These are phyloP conservation scores for Proliferodiscus dingleyae DNA, from an alignment of 2,329 filamentous ascomycete species.

Conservation along the genomic window DNA sequence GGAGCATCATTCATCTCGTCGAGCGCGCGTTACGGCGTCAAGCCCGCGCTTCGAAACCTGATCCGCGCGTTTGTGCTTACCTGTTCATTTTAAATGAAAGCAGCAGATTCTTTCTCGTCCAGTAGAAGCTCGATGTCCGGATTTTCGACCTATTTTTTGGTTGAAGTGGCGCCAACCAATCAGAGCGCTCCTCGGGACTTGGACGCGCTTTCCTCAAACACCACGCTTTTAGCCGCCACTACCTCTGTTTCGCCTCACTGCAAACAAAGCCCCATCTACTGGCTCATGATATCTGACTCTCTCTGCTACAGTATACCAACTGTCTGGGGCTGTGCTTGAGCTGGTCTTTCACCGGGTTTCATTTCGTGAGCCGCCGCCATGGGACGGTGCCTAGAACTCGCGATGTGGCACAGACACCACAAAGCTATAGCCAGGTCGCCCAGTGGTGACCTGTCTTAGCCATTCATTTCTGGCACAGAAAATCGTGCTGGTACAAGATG, in stretches of 20 bases:
- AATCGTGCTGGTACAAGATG: constrained; percentile 20
- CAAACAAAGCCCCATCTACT: constrained; percentile 11
- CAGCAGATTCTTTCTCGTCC: not conserved
- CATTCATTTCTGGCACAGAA: constrained; percentile 13
- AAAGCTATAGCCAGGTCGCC: constrained; percentile 6
- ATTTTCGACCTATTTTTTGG: not conserved
- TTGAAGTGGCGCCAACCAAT: constrained; percentile 14
- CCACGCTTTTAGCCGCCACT: constrained; percentile 5
- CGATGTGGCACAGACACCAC: constrained; percentile 4
- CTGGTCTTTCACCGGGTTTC: constrained; percentile 14
- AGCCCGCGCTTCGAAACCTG: constrained; percentile 6
- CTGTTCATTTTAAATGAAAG: not conserved
- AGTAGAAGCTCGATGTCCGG: not conserved
- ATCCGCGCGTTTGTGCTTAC: constrained; percentile 4
- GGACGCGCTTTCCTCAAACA: constrained; percentile 16
- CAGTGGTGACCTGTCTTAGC: constrained; percentile 12
- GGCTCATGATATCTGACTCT: constrained; percentile 5
- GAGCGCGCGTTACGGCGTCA: not conserved
- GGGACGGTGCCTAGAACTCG: not conserved
- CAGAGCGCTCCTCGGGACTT: constrained; percentile 6
- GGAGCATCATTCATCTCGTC: too few species aligned
- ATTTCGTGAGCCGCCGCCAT: constrained; percentile 21
- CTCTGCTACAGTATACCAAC: not conserved
- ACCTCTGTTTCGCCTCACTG: constrained; percentile 14
- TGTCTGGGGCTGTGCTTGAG: not conserved